Base-by-base conservation (phyloP, 1,284 basidiomycete genomes). In the Ceratobasidium sp. region DNA sequence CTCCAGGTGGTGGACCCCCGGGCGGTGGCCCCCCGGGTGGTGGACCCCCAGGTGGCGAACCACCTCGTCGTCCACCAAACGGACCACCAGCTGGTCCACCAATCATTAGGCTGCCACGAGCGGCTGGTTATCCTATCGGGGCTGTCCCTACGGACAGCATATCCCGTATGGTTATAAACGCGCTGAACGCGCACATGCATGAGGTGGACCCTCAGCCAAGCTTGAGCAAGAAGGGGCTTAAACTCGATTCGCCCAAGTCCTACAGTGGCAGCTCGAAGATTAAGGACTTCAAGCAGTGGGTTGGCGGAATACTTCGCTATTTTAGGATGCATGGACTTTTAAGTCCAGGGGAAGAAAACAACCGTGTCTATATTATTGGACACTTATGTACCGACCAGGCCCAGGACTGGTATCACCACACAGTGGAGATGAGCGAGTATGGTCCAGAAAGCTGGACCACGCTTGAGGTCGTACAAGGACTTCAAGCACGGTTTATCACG, bases 101-200 rank as follows among this genome's bases (percentile, higher is more conserved):
- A n/a, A n/a, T n/a, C n/a, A n/a, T n/a, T n/a, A n/a, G n/a, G n/a
- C n/a, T n/a, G n/a, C 50, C 59, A 23, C 26, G 35, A 18, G 35
- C 43, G 14, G 41, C 23, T 2, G 59, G 59, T 41, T 62, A 62
- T 44, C 59, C 59, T n/a, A 62, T 62, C 9, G 59, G 59, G 13
- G 43, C 59, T 11, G 43, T 62, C 21, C 59, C 59, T 6, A 30
- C 32, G 14, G 59, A 46, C 32, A 62, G 38, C 28, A 41, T 46
- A 16, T 62, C 26, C 4, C 43, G 18, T 13, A 41, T 44, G 38
- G 26, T 30, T 26, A 62, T 47, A 41, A 44, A 18, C 9, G 35
- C 43, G 41, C 43, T 62, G 11, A 21, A 23, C 13, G 38, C n/a
- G 9, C 43, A 62, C 32, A 3, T n/a, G 32, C 14, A 47, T 23